phyloP scores from a whole-genome alignment of 192 early-diverging fungal species.

The Spizellomyces sp. region DNA sequence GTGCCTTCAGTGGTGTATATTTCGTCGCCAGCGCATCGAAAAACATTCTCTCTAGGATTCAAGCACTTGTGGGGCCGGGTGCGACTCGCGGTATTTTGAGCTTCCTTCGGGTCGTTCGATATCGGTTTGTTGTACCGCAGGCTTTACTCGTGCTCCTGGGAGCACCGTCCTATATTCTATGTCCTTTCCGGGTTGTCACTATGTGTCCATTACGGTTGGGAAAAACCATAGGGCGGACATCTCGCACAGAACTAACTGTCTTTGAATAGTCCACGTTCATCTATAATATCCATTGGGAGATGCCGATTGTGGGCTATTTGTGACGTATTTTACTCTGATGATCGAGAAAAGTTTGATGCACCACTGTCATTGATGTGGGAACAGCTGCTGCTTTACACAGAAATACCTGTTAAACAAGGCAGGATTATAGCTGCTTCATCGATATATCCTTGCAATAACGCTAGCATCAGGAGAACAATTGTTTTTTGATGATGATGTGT shows the following conservation, averaged over 20 bases:
- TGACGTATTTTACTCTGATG: no score
- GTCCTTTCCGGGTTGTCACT: constrained; percentile 26
- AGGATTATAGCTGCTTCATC: no score
- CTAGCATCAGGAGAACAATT: no score
- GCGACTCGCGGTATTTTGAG: background rate
- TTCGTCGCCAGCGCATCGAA: constrained; percentile 7
- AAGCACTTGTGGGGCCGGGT: background rate
- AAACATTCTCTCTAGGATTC: background rate
- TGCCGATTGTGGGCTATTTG: no score
- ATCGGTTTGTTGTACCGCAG: background rate
- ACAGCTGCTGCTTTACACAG: no score
- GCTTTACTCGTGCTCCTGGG: background rate
- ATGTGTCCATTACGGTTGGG: constrained; percentile 23
- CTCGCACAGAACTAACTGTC: background rate
- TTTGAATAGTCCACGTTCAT: background rate
- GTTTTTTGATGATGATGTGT: no score
- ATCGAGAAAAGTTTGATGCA: no score
- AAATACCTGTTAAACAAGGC: no score
- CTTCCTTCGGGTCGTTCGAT: constrained; percentile 3
- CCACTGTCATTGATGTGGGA: no score
- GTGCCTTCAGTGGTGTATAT: constrained; percentile 10
- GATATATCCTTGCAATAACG: no score
- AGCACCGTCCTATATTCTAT: constrained; percentile 18
- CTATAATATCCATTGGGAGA: no score
- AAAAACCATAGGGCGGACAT: constrained; percentile 27